phyloP scores from a whole-genome alignment of 192 early-diverging fungal species.

The Entomortierella chlamydospora region DNA sequence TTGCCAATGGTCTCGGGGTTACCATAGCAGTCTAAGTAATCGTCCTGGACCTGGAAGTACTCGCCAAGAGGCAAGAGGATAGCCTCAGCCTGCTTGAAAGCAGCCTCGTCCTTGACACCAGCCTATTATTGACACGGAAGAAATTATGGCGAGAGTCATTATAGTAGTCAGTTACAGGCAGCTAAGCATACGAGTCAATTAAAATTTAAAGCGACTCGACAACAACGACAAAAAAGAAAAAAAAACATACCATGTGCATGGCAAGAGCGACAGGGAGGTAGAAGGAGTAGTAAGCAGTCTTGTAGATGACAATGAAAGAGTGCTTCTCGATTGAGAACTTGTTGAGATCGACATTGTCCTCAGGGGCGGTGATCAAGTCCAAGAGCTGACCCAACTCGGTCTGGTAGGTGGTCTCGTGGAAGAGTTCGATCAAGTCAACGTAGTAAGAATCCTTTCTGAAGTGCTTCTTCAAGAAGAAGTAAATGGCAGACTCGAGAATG shows the following conservation, averaged over 20 bases:
- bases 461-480: constrained; percentile 94
- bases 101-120: constrained; percentile 81
- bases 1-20: constrained; percentile 93
- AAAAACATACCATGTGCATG: constrained; percentile 77
- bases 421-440: constrained; percentile 90
- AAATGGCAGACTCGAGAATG: constrained; percentile 92
- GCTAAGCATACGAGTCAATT: background rate
- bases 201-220: background rate
- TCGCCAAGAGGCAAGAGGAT: constrained; percentile 95
- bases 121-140: constrained; percentile 52
- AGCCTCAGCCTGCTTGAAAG: constrained; percentile 84
- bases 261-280: constrained; percentile 97
- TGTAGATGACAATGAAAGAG: constrained; percentile 96
- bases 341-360: constrained; percentile 91
- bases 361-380: constrained; percentile 98
- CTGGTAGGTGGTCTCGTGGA: constrained; percentile 97
- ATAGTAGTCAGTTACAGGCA: too few relatives aligned
- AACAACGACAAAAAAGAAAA: too few relatives aligned
- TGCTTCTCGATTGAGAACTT: constrained; percentile 95
- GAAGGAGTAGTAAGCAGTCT: constrained; percentile 99
- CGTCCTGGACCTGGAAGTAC: constrained; percentile 99
- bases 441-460: constrained; percentile 90
- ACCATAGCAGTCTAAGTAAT: constrained; percentile 98
- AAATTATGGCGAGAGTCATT: background rate
- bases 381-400: constrained; percentile 98